Percentiles rank a stretch among this genome's conserved stretches.
Conservation (phyloP, 2,329 filamentous ascomycete genomes). For the Tolypocladium amazonense region DNA sequence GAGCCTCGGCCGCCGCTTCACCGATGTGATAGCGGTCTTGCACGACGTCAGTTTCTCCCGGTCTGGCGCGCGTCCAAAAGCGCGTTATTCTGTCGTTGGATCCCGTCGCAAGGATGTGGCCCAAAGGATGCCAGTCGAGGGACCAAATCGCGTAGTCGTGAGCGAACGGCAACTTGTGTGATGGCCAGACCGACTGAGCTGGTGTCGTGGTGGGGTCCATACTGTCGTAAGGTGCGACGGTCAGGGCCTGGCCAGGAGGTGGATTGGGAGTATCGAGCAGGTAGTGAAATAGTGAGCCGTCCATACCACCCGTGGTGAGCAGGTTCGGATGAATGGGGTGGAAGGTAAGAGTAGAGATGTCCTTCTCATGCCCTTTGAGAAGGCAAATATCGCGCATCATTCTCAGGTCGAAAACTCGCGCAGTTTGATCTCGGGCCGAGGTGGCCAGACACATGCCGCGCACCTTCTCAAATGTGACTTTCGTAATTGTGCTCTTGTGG, state of each 20-base stretch:
- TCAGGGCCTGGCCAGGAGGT: slow-evolving; percentile 59
- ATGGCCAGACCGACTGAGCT: slow-evolving; percentile 84
- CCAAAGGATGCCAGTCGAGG: slow-evolving; percentile 92
- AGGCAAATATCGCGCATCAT: slow-evolving; percentile 98
- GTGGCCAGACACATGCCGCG: slow-evolving; percentile 81
- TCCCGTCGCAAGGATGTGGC: slow-evolving; percentile 88
- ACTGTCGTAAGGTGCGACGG: slow-evolving; percentile 75
- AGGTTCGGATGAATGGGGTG: slow-evolving; percentile 86
- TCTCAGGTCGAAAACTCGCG: slow-evolving; percentile 84
- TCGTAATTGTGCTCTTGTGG: slow-evolving; percentile 95
- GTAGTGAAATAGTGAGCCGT: slow-evolving; percentile 87
- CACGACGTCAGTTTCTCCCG: slow-evolving; percentile 74
- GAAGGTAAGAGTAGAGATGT: slow-evolving; percentile 86
- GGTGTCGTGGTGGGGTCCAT: slow-evolving; percentile 70
- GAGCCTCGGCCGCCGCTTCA: slow-evolving; percentile 82
- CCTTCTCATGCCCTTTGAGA: slow-evolving; percentile 90
- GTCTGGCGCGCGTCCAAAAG: slow-evolving; percentile 88
- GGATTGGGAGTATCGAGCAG: slow-evolving; percentile 91
- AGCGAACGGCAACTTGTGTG: slow-evolving; percentile 75
- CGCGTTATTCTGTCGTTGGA: slow-evolving; percentile 94
- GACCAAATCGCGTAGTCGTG: slow-evolving; percentile 97
- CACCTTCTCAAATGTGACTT: slow-evolving; percentile 79
- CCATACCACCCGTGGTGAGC: slow-evolving; percentile 80
- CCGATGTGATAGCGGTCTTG: slow-evolving; percentile 95
- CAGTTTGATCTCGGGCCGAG: slow-evolving; percentile 85